These are phyloP conservation scores for Acmispon strigosus DNA, from an alignment of 306 rosid genomes.

Conservation along the genomic window DNA sequence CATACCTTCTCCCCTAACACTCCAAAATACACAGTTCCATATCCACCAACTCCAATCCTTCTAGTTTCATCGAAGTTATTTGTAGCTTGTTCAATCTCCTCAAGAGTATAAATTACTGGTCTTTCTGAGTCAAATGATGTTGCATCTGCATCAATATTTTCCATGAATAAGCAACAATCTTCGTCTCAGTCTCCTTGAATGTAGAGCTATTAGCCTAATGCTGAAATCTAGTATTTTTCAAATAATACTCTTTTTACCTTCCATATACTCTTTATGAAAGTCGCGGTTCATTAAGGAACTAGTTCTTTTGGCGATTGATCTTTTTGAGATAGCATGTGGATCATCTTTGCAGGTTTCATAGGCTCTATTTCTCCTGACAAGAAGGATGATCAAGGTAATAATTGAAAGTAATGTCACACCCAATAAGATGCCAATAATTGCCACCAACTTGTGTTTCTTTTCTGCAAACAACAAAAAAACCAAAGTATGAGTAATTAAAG, in stretches of 20 bases:
- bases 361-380: constrained; percentile 27
- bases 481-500: constrained; percentile 9
- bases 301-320: constrained; percentile 25
- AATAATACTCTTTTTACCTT: constrained; percentile 34
- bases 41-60: constrained; percentile 81
- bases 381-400: constrained; percentile 26
- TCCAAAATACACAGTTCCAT: constrained; percentile 69
- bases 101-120: constrained; percentile 40
- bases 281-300: constrained; percentile 26
- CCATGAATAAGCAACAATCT: constrained; percentile 11
- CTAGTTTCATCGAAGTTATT: constrained; percentile 46
- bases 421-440: constrained; percentile 30
- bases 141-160: constrained; percentile 33
- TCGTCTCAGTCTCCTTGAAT: not conserved
- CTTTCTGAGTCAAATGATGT: constrained; percentile 61
- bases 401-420: constrained; percentile 43
- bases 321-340: constrained; percentile 33
- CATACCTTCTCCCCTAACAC: constrained; percentile 55
- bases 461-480: constrained; percentile 30
- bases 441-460: constrained; percentile 24
- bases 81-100: constrained; percentile 69
- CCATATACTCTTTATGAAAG: constrained; percentile 24
- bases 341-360: constrained; percentile 4
- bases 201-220: not conserved
- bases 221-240: not conserved